phyloP scores from a whole-genome alignment of 495 filamentous ascomycete genomes.

The Diplogelasinospora grovesii region DNA sequence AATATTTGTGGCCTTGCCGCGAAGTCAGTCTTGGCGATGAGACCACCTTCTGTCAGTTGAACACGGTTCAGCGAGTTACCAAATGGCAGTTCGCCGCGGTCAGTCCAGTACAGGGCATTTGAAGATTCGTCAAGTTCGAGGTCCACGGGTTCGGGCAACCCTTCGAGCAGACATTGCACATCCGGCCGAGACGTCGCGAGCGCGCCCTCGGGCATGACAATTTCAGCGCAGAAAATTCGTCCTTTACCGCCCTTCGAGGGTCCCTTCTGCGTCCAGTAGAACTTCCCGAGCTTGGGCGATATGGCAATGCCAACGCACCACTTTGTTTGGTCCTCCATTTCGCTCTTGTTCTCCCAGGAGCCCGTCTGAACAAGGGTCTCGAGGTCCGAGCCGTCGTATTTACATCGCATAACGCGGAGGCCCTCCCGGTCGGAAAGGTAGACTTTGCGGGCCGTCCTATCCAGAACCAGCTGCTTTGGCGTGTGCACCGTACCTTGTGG shows the following conservation, averaged over 20 bases:
- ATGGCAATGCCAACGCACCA: constrained; percentile 50
- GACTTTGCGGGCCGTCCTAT: constrained; percentile 21
- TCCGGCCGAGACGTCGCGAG: too few species aligned
- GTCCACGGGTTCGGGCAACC: constrained; percentile 49
- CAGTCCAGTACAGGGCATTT: constrained; percentile 45
- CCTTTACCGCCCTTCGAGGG: constrained; percentile 36
- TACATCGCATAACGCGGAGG: constrained; percentile 37
- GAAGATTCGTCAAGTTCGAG: constrained; percentile 35
- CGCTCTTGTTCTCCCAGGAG: constrained; percentile 2
- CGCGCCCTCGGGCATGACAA: constrained; percentile 22
- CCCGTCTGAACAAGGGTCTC: constrained; percentile 37
- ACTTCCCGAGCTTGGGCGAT: constrained; percentile 18
- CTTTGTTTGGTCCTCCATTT: constrained; percentile 18
- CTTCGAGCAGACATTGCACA: constrained; percentile 34
- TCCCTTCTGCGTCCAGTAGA: constrained; percentile 55
- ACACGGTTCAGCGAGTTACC: constrained; percentile 39
- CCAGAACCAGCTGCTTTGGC: constrained; percentile 45
- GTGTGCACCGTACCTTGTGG: constrained; percentile 40
- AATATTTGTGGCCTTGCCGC: too few species aligned
- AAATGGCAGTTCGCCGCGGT: constrained; percentile 42
- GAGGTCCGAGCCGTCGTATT: constrained; percentile 40
- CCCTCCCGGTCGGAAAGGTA: constrained; percentile 55
- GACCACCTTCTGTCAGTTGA: background rate
- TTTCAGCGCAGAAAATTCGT: constrained; percentile 36
- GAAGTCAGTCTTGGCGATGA: too few species aligned